Evolutionary conservation across 163 green algal species (phyloP).

Genomic region (Smithsoniella earleae): DNA sequence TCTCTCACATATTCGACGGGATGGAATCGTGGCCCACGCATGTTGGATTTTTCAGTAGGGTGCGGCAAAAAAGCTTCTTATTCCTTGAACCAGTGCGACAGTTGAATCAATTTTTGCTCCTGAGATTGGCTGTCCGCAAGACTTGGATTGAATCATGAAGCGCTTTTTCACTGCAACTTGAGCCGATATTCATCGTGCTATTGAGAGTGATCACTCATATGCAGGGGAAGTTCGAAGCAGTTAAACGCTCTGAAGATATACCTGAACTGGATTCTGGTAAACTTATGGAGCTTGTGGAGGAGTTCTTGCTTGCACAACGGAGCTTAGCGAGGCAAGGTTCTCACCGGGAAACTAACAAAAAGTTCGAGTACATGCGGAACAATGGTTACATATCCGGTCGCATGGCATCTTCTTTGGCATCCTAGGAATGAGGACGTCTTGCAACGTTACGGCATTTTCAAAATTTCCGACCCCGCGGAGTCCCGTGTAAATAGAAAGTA

Average conservation of each 20-base stretch:
- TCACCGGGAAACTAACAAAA: neutral
- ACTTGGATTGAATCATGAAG: neutral
- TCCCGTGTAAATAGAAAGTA: no score
- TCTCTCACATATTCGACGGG: slow-evolving; percentile 93
- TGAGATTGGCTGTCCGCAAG: neutral
- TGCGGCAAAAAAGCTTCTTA: slow-evolving; percentile 44
- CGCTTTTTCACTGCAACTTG: neutral
- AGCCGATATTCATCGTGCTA: neutral
- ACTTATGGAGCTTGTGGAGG: slow-evolving; percentile 60
- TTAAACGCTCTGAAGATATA: slow-evolving; percentile 40
- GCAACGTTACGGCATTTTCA: no score
- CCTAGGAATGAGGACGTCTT: no score
- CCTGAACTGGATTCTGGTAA: slow-evolving; percentile 48
- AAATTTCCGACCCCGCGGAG: no score
- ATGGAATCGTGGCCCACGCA: slow-evolving; percentile 81
- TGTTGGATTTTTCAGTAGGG: slow-evolving; percentile 72
- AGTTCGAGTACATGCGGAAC: slow-evolving; percentile 14
- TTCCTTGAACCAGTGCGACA: no score
- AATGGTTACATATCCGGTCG: neutral
- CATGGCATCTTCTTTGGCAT: neutral
- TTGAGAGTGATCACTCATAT: neutral
- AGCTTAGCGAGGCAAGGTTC: neutral
- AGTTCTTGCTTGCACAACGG: neutral
- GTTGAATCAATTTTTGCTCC: neutral
- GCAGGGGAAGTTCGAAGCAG: slow-evolving; percentile 33